Base-by-base conservation (phyloP, 1,139 yeast genomes). In the Candida albicans region DNA sequence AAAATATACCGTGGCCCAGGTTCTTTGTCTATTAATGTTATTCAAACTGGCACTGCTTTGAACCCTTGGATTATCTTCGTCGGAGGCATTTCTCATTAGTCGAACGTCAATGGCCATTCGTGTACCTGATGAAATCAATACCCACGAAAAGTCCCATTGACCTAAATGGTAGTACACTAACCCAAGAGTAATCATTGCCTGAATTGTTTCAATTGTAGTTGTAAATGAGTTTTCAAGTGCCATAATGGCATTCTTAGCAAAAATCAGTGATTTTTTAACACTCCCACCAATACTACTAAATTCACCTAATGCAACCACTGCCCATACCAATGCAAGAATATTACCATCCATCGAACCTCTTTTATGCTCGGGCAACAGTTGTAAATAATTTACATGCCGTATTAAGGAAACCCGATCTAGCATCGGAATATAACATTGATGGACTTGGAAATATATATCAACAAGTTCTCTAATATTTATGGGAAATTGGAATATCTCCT, bases 121-220 rank as follows among this genome's bases (percentile, higher is more conserved):
- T 7, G 62, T 46, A 9, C 58, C 57, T 4, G 62, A 57, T 26
- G 57, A 53, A 6, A 56, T 50, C 35, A 59, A 49, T 7, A 59
- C 62, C 64, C 64, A 59, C 2, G 62, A 52, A 33, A 52, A 52
- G 43, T 59, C 64, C 64, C 64, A 59, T 44, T 56, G 57, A 8
- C 64, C 64, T 3, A 56, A 43, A 29, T 55, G 55, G 35, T 59
- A 59, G 46, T 56, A 56, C 33, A 47, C 57, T 4, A 55, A 42
- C 2, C 64, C 63, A 15, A 59, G 43, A 18, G 58, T 40, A n/a
- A 57, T 40, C 56, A 57, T 56, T 3, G 61, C 52, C 39, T 59
- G 64, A 28, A 58, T 58, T n/a, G 62, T 55, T 47, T 59, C 64
- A 15, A 59, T 57, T 2, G 63, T 59, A 4, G 62, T 50, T 1